Base-by-base conservation (phyloP, 2,329 filamentous ascomycete genomes). In the Ophiobolus disseminans region DNA sequence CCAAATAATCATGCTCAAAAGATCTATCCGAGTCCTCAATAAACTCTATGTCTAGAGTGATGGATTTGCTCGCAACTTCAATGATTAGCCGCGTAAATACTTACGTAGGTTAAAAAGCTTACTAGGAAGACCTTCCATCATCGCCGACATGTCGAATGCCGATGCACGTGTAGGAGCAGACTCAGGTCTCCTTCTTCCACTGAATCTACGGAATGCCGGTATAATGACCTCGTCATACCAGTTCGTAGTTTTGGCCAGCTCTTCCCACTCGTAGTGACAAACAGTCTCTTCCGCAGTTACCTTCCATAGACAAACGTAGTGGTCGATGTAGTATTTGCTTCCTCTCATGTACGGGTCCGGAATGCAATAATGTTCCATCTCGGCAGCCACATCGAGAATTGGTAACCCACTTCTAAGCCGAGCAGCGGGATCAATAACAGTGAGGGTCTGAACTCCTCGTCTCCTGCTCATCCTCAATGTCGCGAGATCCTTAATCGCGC, bases 241-340 rank as follows among this genome's bases (percentile, higher is more conserved):
- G 23, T 57, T 44, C 5, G 23, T 16, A 13, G 39, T 22, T 13
- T 25, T n/a, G 4, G 26, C 34, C 21, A 55, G 28, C 17, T 52
- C 38, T 13, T 48, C 40, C 52, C 53, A 61, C 9, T 37, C 3
- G 40, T 41, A 58, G 14, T 25, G 43, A 16, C 53, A 49, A 37
- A 61, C 49, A 9, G 55, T 23, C 42, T 59, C 57, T 43, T 42
- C 39, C 14, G 43, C 42, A 28, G 49, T 59, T 9, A 61, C 57
- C 28, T 59, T 50, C 55, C 50, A 61, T 22, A 59, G 35, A 48
- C 55, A 61, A 14, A 61, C 31, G 40, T 54, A 61, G 39, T 61
- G 50, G 35, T 54, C 41, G 10, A 30, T 28, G 25, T 39, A 55
- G 31, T 57, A 53, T 28, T 57, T 20, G 40, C 37, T 45, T 7